Conservation (phyloP, 108 stramenopile species). For the Skeletonema grethae region DNA sequence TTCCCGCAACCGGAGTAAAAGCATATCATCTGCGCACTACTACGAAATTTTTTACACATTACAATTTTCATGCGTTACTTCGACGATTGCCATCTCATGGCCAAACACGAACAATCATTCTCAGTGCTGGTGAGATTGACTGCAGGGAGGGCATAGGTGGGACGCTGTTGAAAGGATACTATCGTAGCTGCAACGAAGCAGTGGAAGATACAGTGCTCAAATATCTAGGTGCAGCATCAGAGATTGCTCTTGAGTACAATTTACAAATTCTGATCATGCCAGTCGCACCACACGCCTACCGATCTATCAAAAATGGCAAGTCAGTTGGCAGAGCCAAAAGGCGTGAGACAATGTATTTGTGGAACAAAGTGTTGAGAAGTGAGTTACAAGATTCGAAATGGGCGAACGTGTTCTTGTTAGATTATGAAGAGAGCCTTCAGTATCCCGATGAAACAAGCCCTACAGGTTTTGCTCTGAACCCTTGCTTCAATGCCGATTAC, state of each 20-base stretch:
- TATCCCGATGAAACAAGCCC: constrained; percentile 29
- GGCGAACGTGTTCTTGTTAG: constrained; percentile 36
- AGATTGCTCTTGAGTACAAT: constrained; percentile 17
- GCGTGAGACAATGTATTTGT: constrained; percentile 44
- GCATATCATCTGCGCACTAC: constrained; percentile 54
- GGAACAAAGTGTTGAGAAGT: constrained; percentile 54
- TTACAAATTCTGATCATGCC: constrained; percentile 56
- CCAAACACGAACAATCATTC: constrained; percentile 31
- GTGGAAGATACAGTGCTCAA: constrained; percentile 45
- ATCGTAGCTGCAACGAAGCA: constrained; percentile 38
- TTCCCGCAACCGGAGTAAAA: constrained; percentile 58
- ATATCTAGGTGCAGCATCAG: constrained; percentile 41
- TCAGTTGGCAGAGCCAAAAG: constrained; percentile 46
- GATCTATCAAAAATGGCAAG: constrained; percentile 53
- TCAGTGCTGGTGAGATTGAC: constrained; percentile 72
- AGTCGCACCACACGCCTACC: constrained; percentile 59
- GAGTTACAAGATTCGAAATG: constrained; percentile 7
- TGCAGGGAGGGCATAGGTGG: constrained; percentile 70
- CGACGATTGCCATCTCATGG: constrained; percentile 19
- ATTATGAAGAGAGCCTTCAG: constrained; percentile 42
- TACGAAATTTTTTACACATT: constrained; percentile 59
- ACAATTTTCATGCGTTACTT: constrained; percentile 37
- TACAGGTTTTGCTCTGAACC: constrained; percentile 51
- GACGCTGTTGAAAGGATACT: constrained; percentile 44
- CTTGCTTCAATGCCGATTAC: constrained; percentile 57